Evolutionary conservation across 1,284 basidiomycete species (phyloP).

Genomic region (Melampsora larici-populina): DNA sequence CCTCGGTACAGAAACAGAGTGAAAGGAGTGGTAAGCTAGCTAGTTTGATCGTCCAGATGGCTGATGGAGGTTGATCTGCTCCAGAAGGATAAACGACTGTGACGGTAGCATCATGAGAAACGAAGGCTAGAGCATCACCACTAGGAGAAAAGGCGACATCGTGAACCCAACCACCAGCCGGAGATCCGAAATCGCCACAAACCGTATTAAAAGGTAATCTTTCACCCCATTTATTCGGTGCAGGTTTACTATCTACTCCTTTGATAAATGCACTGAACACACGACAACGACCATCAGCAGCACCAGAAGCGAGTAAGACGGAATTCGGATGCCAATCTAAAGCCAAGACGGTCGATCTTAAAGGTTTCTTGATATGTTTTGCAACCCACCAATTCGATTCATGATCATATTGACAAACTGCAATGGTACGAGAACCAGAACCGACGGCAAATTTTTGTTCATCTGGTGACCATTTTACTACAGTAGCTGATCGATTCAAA

Average conservation of each 20-base stretch:
- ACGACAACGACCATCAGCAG: conserved; percentile 89
- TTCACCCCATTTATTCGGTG: conserved; percentile 90
- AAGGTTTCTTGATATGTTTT: conserved; percentile 94
- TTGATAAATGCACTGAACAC: conserved; percentile 99
- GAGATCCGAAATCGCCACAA: conserved; percentile 85
- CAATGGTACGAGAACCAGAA: conserved; percentile 87
- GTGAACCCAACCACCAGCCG: conserved; percentile 95
- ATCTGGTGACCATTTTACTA: conserved; percentile 91
- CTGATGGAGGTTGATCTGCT: conserved; percentile 58
- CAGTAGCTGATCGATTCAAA: conserved; percentile 92
- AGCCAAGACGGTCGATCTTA: conserved; percentile 84
- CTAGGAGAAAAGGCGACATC: conserved; percentile 91
- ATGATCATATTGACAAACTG: conserved; percentile 88
- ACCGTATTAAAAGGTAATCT: conserved; percentile 96
- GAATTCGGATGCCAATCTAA: conserved; percentile 99
- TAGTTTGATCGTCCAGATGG: conserved; percentile 69
- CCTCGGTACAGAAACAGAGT: conserved; percentile 78
- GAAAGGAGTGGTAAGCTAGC: conserved; percentile 75
- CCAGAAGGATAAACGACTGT: conserved; percentile 79
- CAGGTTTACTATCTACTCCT: conserved; percentile 89
- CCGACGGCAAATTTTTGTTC: conserved; percentile 99
- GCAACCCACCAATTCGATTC: conserved; percentile 99
- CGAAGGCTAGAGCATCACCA: conserved; percentile 86
- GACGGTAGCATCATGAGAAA: conserved; percentile 89
- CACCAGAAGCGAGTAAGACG: conserved; percentile 87